These are phyloP conservation scores for Mycena crocata DNA, from an alignment of 768 basidiomycete genomes.

Conservation along the genomic window DNA sequence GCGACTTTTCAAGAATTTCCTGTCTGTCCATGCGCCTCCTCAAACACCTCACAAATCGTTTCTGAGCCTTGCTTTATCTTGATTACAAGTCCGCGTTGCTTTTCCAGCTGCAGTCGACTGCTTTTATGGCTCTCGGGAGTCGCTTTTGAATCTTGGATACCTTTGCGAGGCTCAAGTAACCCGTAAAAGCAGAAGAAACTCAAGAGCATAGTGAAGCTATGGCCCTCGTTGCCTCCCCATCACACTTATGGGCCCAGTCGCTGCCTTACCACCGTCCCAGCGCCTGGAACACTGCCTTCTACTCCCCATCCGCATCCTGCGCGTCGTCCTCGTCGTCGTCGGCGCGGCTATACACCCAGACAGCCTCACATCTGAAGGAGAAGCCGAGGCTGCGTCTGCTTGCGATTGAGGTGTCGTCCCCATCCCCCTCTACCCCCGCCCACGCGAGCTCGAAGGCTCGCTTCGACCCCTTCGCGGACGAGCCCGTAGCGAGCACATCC, in stretches of 20 bases:
- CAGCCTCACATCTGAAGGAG: background rate
- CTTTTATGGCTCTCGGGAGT: no score
- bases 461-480: conserved; percentile 31
- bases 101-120: no score
- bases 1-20: no score
- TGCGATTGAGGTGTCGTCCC: no score
- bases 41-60: no score
- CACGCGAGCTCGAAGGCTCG: background rate
- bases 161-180: no score
- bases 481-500: conserved; percentile 5
- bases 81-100: no score
- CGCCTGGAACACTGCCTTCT: conserved; percentile 17
- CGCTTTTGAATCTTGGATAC: no score
- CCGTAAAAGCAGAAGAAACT: no score
- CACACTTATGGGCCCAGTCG: conserved; percentile 1
- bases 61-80: no score
- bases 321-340: background rate
- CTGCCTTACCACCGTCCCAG: background rate
- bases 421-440: background rate
- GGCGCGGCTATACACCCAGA: background rate
- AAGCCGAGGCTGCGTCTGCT: conserved; percentile 13
- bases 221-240: conserved; percentile 8
- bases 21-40: no score
- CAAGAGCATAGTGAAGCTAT: no score
- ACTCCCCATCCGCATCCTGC: background rate